Base-by-base conservation (phyloP, 306 rosid genomes). In the Dryas drummondii region DNA sequence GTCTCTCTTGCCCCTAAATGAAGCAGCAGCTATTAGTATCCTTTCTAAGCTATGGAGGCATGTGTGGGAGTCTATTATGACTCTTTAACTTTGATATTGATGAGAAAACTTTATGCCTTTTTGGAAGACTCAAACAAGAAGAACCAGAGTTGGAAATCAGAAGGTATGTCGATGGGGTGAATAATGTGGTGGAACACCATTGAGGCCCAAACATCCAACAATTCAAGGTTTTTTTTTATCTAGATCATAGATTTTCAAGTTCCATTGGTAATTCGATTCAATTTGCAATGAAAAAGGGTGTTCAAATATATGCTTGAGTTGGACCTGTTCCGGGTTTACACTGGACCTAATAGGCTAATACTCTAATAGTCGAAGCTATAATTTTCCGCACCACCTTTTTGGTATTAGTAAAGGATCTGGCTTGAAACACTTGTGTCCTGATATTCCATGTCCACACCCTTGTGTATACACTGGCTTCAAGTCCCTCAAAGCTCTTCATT, bases 61-160 rank as follows among this genome's bases (percentile, higher is more conserved):
- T 47, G 12, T 67, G 5, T 67, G 72, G 44, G 52, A 22, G 5
- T 4, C 40, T 42, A 71, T 54, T 3, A 12, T 42, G 66, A 71
- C 16, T 42, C 76, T 71, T 71, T 32, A 56, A 71, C 44, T 55
- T 71, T 71, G 66, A 71, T 22, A 22, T 22, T 55, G 76, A 44
- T 16, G 60, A 32, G 47, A 68, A 68, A 4, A 17, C 54, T 27
- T 68, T 50, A 52, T 50, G 47, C 47, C 27, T 1, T 68, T 68
- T 68, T 22, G 22, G 22, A 22, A 22, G 22, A 22, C 22, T 27
- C 41, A 59, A n/a, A n/a, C 37, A 1, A 45, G 15, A 68, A 53
- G 12, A 40, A n/a, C 4, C 15, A n/a, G 45, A 68, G 17, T 6
- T 0, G 46, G 9, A 6, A 27, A 7, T 7, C 6, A 0, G 56